A percentile compares a stretch with the other conserved stretches of the same genome.
phyloP scores from a whole-genome alignment of 139 green algal genomes.

The Chlorella ohadii region DNA sequence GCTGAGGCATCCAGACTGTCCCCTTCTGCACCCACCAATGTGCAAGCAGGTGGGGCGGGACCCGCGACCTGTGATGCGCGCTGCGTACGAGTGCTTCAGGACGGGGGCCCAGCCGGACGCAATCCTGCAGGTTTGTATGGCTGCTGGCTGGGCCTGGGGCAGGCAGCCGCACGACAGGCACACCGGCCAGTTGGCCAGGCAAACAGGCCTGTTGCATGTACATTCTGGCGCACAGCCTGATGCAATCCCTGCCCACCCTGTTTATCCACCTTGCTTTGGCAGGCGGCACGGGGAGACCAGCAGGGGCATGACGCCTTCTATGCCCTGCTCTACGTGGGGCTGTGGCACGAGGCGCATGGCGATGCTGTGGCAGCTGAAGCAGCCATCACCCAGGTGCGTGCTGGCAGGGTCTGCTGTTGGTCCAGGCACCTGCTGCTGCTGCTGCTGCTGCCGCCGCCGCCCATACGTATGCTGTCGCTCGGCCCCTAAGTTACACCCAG shows the following conservation, averaged over 20 bases:
- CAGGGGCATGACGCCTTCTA: conserved; percentile 80
- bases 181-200: no score
- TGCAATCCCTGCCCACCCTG: no score
- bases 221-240: no score
- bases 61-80: conserved; percentile 78
- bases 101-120: conserved; percentile 36
- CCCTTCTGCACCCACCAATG: no score
- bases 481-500: no score
- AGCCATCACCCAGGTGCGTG: conserved; percentile 44
- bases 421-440: no score
- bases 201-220: no score
- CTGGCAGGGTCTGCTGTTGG: background rate
- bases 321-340: conserved; percentile 74
- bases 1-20: background rate
- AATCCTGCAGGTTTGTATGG: conserved; percentile 28
- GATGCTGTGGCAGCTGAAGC: conserved; percentile 44
- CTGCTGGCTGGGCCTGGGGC: no score
- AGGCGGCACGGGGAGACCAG: conserved; percentile 27
- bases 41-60: conserved; percentile 77
- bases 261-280: conserved; percentile 17
- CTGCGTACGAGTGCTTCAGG: conserved; percentile 60
- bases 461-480: no score
- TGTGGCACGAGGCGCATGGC: conserved; percentile 78
- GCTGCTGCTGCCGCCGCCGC: no score
- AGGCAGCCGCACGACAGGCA: no score